Evolutionary conservation across 2,329 filamentous ascomycete genomes (phyloP).

Genomic region (Diaporthe sp.): DNA sequence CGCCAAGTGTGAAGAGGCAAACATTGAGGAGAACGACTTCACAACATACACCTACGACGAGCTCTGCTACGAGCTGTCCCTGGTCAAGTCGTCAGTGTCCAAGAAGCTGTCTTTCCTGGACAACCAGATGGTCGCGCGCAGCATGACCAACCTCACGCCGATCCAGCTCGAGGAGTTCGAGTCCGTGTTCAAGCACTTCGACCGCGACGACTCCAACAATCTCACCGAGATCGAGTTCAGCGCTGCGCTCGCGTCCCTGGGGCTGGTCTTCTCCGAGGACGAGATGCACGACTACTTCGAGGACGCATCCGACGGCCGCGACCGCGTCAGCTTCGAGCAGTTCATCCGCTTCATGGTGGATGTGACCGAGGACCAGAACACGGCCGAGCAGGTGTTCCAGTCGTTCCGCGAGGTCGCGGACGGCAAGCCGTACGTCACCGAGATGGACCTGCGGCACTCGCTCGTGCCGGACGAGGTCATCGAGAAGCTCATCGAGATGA

Average conservation of each 20-base stretch:
- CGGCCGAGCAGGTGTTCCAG: constrained; percentile 97
- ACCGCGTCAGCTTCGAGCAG: constrained; percentile 94
- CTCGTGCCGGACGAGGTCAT: constrained; percentile 98
- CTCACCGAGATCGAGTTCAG: constrained; percentile 95
- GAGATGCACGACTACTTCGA: constrained; percentile 98
- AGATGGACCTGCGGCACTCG: constrained; percentile 94
- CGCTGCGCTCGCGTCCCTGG: constrained; percentile 92
- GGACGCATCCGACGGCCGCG: constrained; percentile 82
- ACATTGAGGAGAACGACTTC: constrained; percentile 99
- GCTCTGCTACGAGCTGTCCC: constrained; percentile 88
- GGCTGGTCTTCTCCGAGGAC: constrained; percentile 94
- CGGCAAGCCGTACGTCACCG: constrained; percentile 98
- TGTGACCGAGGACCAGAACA: constrained; percentile 98
- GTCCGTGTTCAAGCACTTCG: constrained; percentile 97
- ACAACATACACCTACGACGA: constrained; percentile 99
- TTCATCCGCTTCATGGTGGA: constrained; percentile 99
- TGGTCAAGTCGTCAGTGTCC: constrained; percentile 91
- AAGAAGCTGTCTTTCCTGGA: constrained; percentile 98
- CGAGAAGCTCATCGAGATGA: constrained; percentile 87
- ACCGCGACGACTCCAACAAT: constrained; percentile 90
- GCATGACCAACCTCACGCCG: constrained; percentile 98
- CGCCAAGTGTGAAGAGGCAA: constrained; percentile 91
- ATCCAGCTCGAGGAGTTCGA: constrained; percentile 99
- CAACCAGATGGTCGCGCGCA: constrained; percentile 97
- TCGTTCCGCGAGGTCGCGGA: constrained; percentile 97